Percentiles rank a stretch among this genome's conserved stretches.
Evolutionary conservation across 2,329 filamentous ascomycete genomes (phyloP).

Genomic region (Diaporthe sp.): DNA sequence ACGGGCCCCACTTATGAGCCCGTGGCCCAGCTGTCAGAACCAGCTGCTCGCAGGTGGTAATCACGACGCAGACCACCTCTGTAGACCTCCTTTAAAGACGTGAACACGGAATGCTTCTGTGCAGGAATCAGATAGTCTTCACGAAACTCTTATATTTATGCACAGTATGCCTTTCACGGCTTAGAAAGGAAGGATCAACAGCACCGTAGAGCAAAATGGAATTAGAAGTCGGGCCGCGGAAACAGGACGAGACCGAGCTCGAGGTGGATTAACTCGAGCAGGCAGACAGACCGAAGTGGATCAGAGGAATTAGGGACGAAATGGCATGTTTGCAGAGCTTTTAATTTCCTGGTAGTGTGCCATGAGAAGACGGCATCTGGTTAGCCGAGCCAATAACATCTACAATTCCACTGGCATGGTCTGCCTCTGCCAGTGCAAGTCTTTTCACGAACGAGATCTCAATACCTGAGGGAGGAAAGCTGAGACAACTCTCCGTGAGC

Average conservation of each 20-base stretch:
- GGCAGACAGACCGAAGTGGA: neutral
- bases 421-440: neutral
- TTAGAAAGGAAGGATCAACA: neutral
- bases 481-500: neutral
- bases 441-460: neutral
- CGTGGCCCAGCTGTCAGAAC: neutral
- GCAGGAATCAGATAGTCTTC: no score
- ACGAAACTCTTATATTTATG: neutral
- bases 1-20: slow-evolving; percentile 2
- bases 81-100: neutral
- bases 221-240: neutral
- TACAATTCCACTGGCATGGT: neutral
- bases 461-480: no score
- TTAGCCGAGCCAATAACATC: neutral
- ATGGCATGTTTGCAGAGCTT: neutral
- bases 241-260: neutral
- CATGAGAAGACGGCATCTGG: neutral
- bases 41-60: neutral
- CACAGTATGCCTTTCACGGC: neutral
- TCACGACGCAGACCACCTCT: neutral
- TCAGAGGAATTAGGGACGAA: neutral
- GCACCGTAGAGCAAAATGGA: neutral
- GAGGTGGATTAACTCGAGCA: neutral
- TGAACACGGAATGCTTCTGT: neutral
- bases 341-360: neutral